A percentile compares a stretch with the other conserved stretches of the same genome.
These are phyloP conservation scores for Alternaria angustiovoidea DNA, from an alignment of 2,329 filamentous ascomycete species.

Conservation along the genomic window DNA sequence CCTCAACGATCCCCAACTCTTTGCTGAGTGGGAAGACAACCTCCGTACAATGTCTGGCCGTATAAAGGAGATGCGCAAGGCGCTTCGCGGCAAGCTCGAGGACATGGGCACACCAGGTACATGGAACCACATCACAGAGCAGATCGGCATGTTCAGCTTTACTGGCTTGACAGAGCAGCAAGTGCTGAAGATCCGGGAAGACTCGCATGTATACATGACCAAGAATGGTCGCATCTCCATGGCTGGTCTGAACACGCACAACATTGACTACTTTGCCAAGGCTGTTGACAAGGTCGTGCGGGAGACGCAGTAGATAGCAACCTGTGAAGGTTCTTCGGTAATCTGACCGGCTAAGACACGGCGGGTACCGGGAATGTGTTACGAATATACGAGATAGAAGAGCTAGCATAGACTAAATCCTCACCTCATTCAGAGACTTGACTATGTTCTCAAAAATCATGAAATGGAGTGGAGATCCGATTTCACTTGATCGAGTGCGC, in stretches of 20 bases:
- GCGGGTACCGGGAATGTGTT: background rate
- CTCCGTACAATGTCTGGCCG: constrained; percentile 92
- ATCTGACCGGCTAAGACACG: background rate
- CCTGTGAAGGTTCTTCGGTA: background rate
- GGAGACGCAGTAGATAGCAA: constrained; percentile 52
- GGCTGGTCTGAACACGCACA: constrained; percentile 93
- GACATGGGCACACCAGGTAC: constrained; percentile 83
- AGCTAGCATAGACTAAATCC: background rate
- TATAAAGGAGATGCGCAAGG: constrained; percentile 89
- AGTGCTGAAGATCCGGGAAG: constrained; percentile 72
- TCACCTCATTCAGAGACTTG: background rate
- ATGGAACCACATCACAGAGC: constrained; percentile 97
- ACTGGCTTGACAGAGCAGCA: constrained; percentile 79
- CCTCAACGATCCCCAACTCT: constrained; percentile 82
- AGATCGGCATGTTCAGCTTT: constrained; percentile 99
- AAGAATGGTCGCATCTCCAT: constrained; percentile 99
- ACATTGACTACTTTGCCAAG: constrained; percentile 91
- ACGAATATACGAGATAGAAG: background rate
- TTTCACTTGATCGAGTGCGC: background rate
- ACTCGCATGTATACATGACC: constrained; percentile 86
- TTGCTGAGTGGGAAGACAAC: constrained; percentile 91
- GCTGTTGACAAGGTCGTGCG: constrained; percentile 86
- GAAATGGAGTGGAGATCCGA: background rate
- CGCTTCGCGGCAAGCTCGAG: constrained; percentile 81
- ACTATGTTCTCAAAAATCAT: background rate